Conservation (phyloP, 2,329 filamentous ascomycete genomes). For the Claviceps fusiformis region DNA sequence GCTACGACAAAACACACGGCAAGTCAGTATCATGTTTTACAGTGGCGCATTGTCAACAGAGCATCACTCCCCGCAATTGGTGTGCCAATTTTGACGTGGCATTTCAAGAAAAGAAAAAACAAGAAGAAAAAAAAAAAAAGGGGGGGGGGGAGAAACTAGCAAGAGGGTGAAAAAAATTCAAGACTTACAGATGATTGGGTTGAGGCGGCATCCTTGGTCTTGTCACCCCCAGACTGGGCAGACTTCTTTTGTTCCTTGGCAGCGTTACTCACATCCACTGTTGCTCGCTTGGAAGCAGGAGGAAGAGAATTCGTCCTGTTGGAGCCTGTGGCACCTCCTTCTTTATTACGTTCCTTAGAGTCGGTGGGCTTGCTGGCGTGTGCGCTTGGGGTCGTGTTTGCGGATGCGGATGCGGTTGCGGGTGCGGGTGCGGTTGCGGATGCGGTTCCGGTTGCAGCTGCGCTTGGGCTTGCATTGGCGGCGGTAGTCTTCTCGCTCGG, state of each 20-base stretch:
- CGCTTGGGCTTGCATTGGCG: constrained; percentile 6
- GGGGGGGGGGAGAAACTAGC: neutral
- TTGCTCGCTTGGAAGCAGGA: constrained; percentile 29
- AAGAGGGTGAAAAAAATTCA: neutral
- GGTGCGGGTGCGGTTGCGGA: no score
- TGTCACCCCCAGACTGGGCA: constrained; percentile 20
- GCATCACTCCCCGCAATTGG: neutral
- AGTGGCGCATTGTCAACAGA: neutral
- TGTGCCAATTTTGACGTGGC: neutral
- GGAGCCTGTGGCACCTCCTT: constrained; percentile 17
- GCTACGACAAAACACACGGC: neutral
- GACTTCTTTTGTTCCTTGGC: constrained; percentile 34
- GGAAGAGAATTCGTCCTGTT: constrained; percentile 23
- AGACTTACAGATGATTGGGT: constrained; percentile 27
- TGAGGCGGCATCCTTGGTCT: constrained; percentile 24
- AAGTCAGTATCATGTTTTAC: neutral
- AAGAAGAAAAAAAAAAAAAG: no score
- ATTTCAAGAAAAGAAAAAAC: neutral
- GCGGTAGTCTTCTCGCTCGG: constrained; percentile 24
- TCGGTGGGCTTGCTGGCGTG: constrained; percentile 20
- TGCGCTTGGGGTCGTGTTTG: constrained; percentile 10
- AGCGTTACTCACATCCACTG: constrained; percentile 24
- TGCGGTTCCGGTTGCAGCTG: no score
- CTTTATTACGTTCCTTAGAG: constrained; percentile 22
- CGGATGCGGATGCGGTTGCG: no score